Evolutionary conservation across 805 yeast species (phyloP).

Genomic region (Ogataea degrootiae): DNA sequence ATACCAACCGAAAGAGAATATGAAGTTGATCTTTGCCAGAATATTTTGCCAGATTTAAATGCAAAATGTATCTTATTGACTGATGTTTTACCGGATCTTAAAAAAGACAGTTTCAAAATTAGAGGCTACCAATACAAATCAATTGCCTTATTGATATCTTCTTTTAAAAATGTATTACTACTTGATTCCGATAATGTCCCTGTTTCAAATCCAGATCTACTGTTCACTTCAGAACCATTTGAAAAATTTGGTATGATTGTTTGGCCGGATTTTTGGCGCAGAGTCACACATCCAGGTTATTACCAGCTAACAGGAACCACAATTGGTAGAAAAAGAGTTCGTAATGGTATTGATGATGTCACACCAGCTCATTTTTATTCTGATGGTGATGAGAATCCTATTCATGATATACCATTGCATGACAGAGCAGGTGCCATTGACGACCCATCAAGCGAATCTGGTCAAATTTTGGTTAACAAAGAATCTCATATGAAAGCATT

Average conservation of each 20-base stretch:
- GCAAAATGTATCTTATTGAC: conserved; percentile 57
- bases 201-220: conserved; percentile 42
- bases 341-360: conserved; percentile 27
- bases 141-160: conserved; percentile 44
- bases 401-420: conserved; percentile 37
- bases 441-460: conserved; percentile 52
- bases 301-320: conserved; percentile 39
- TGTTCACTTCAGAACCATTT: conserved; percentile 58
- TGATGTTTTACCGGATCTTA: conserved; percentile 42
- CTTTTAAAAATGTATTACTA: conserved; percentile 47
- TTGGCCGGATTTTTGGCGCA: conserved; percentile 61
- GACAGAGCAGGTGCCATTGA: conserved; percentile 50
- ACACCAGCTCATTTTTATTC: conserved; percentile 20
- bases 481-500: conserved; percentile 43
- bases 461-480: conserved; percentile 48
- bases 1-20: conserved; percentile 43
- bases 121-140: conserved; percentile 47
- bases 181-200: conserved; percentile 52
- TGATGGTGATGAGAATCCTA: conserved; percentile 7
- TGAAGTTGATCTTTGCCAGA: conserved; percentile 39
- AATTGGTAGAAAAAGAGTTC: conserved; percentile 28
- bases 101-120: conserved; percentile 24
- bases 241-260: conserved; percentile 43
- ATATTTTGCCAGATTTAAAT: conserved; percentile 39
- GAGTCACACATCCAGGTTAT: conserved; percentile 49